Evolutionary conservation across 2,329 filamentous ascomycete genomes (phyloP).

Genomic region (Fusarium concolor): DNA sequence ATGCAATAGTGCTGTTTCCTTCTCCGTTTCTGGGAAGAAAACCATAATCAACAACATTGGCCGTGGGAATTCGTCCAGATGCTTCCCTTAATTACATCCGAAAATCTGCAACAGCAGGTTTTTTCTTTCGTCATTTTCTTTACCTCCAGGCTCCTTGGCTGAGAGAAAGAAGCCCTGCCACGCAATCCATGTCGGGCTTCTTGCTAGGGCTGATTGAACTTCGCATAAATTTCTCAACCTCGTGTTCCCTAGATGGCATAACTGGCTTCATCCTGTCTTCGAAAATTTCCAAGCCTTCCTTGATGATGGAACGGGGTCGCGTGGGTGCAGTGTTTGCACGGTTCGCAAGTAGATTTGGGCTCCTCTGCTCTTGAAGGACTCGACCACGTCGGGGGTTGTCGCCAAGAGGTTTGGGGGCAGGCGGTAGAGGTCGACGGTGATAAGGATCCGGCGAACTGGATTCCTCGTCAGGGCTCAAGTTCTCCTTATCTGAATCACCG

Average conservation of each 20-base stretch:
- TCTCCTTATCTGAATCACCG: conserved; percentile 92
- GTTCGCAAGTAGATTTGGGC: conserved; percentile 49
- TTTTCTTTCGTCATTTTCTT: neutral
- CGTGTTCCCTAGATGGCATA: conserved; percentile 57
- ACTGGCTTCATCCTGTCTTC: conserved; percentile 58
- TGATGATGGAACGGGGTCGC: conserved; percentile 48
- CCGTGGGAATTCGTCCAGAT: conserved; percentile 26
- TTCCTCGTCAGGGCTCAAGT: conserved; percentile 74
- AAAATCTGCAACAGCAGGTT: conserved; percentile 8
- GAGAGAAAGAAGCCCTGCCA: conserved; percentile 87
- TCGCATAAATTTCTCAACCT: conserved; percentile 80
- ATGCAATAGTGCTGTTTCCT: conserved; percentile 35
- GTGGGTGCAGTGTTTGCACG: conserved; percentile 58
- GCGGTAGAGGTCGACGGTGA: conserved; percentile 54
- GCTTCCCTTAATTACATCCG: conserved; percentile 27
- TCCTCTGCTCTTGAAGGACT: conserved; percentile 55
- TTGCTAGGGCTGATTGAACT: conserved; percentile 75
- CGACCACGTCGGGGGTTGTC: conserved; percentile 57
- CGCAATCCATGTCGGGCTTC: conserved; percentile 85
- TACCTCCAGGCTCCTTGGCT: conserved; percentile 92
- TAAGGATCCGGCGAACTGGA: conserved; percentile 51
- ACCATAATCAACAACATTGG: conserved; percentile 24
- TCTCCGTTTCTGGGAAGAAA: conserved; percentile 24
- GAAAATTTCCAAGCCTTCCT: conserved; percentile 61
- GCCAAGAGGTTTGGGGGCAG: conserved; percentile 39